phyloP scores from a whole-genome alignment of 2,329 filamentous ascomycete genomes.

The Aspergillus brasiliensis region DNA sequence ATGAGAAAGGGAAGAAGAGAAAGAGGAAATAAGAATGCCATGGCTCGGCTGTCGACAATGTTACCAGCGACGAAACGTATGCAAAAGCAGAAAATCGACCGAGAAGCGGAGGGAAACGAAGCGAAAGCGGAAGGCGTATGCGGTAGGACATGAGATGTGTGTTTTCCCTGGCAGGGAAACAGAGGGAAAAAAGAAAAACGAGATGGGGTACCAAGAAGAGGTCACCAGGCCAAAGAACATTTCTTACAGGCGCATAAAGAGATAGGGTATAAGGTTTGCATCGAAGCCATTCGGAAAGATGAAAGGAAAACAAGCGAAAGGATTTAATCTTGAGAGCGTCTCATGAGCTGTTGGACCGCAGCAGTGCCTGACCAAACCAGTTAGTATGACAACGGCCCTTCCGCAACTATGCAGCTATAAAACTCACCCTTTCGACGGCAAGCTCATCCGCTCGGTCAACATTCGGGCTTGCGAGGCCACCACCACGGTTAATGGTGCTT shows the following conservation, averaged over 20 bases:
- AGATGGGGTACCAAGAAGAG: conserved; percentile 12
- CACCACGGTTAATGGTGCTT: conserved; percentile 59
- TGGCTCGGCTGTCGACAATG: conserved; percentile 16
- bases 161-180: conserved; percentile 13
- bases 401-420: conserved; percentile 2
- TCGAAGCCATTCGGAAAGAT: conserved; percentile 30
- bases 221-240: conserved; percentile 20
- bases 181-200: conserved; percentile 15
- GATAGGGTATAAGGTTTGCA: conserved; percentile 31
- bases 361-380: conserved; percentile 34
- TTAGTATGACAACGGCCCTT: conserved; percentile 27
- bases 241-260: conserved; percentile 26
- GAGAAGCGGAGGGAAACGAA: conserved; percentile 7
- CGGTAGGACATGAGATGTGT: conserved; percentile 9
- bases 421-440: conserved; percentile 58
- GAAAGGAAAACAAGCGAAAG: conserved; percentile 29
- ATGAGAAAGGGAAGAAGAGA: conserved; percentile 8
- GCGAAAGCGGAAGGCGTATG: conserved; percentile 2
- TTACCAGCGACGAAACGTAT: conserved; percentile 23
- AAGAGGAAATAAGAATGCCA: conserved; percentile 10
- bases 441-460: conserved; percentile 64
- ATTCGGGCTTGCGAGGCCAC: conserved; percentile 61
- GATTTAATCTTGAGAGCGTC: conserved; percentile 22
- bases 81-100: conserved; percentile 16
- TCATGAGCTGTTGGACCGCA: conserved; percentile 55